A percentile compares a stretch with the other conserved stretches of the same genome.
These are phyloP conservation scores for Cordia subcordata DNA, from an alignment of 257 asterid species.

Conservation along the genomic window DNA sequence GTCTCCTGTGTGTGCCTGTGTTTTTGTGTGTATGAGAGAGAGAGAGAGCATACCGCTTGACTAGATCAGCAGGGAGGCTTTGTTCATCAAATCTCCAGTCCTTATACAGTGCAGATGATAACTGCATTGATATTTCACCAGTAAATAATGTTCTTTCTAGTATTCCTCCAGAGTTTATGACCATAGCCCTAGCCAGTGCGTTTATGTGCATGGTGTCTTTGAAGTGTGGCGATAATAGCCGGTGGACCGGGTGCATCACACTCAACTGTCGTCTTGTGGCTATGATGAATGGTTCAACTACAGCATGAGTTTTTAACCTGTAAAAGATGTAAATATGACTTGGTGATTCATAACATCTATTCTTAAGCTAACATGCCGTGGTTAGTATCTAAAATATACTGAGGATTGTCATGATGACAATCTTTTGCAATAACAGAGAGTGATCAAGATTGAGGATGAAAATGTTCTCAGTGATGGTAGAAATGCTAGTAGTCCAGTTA, in stretches of 20 bases:
- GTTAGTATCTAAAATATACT: too few relatives aligned
- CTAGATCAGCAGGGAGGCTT: conserved; percentile 44
- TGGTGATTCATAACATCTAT: too few relatives aligned
- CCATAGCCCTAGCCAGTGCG: conserved; percentile 35
- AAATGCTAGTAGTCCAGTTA: too few relatives aligned
- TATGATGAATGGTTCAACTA: conserved; percentile 49
- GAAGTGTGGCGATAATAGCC: conserved; percentile 39
- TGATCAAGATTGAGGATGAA: too few relatives aligned
- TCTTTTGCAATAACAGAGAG: too few relatives aligned
- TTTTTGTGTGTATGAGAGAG: conserved; percentile 4
- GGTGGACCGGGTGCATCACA: conserved; percentile 44
- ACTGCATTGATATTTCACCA: conserved; percentile 34
- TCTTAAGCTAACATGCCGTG: too few relatives aligned
- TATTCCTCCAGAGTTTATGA: conserved; percentile 44
- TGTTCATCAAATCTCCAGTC: conserved; percentile 55
- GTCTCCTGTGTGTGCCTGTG: not conserved
- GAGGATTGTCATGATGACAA: too few relatives aligned
- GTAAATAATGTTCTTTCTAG: conserved; percentile 40
- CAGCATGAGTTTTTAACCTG: conserved; percentile 48
- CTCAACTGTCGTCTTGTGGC: conserved; percentile 48
- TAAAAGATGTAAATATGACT: not conserved
- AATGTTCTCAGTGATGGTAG: too few relatives aligned
- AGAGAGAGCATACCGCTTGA: conserved; percentile 33
- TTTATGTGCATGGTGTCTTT: conserved; percentile 42
- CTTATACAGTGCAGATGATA: conserved; percentile 38